Evolutionary conservation across 306 rosid species (phyloP), one percentile per base, ranked within the genome.

Genomic region (Vigna hirtella): DNA sequence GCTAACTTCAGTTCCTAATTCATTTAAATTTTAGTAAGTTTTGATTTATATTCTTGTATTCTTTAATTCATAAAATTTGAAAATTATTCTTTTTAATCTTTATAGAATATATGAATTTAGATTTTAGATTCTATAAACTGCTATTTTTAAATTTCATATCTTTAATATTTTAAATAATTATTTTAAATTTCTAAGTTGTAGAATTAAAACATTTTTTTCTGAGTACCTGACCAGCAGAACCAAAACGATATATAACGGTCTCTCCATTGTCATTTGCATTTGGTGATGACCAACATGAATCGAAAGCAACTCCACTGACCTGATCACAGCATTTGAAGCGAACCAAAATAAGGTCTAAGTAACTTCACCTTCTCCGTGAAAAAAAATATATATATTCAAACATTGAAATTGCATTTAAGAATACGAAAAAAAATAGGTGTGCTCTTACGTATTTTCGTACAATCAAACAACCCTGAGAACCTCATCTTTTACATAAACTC

Each of bases 271-370:
- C 91, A 43, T 89, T 90, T 78, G 97, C 84, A 79, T 89, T 90
- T 73, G 99, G 97, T 7, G 99, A 87, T 36, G 97, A 85, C 98
- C 99, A 95, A 82, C 91, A 91, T 17, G 99, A 89, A 86, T 96
- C 99, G 84, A 95, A 95, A 66, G 91, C 96, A 87, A 96, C 99
- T 64, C 98, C 99, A 82, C 99, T 96, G 69, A 93, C 99, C 98
- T 95, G 91, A 77, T 78, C 50, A 61, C 62, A 77, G 77, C 73
- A 89, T 76, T 66, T 9, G 55, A 67, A 47, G 43, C 72, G 66
- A 67, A 70, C 30, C 61, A 68, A 42, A 76, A 34, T 73, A 65
- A 69, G 71, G n/a, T n/a, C n/a, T n/a, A n/a, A n/a, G n/a, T n/a
- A n/a, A n/a, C n/a, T n/a, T n/a, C n/a, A n/a, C n/a, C n/a, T n/a